Percentiles rank a stretch among this genome's conserved stretches.
Evolutionary conservation across 2,329 filamentous ascomycete genomes (phyloP).

Genomic region (Erysiphe pulchra): DNA sequence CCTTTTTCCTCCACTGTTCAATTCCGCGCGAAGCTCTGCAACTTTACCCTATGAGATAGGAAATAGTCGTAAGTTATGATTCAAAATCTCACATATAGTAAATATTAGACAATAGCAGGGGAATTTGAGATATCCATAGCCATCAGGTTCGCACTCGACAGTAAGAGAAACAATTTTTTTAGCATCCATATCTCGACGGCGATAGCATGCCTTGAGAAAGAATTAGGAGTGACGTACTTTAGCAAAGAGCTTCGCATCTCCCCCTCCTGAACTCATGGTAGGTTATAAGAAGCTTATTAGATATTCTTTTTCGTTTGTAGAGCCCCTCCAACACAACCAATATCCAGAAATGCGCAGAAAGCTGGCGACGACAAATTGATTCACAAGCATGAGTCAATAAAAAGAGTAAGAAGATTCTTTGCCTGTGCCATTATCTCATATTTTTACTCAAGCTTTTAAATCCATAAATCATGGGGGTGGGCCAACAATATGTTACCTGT

Average conservation of each 20-base stretch:
- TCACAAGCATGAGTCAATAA: too few relatives aligned
- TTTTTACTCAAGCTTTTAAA: too few relatives aligned
- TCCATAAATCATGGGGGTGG: too few relatives aligned
- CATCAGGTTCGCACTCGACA: background rate
- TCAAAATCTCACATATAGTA: background rate
- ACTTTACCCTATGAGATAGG: conserved; percentile 71
- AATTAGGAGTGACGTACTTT: conserved; percentile 38
- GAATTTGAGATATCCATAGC: background rate
- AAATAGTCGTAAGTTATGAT: conserved; percentile 10
- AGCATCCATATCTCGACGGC: background rate
- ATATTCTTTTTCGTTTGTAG: background rate
- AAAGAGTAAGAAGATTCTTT: too few relatives aligned
- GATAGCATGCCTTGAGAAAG: background rate
- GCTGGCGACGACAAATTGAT: too few relatives aligned
- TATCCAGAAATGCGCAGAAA: too few relatives aligned
- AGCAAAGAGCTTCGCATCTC: conserved; percentile 98
- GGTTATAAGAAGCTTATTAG: too few relatives aligned
- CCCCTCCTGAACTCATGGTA: conserved; percentile 28
- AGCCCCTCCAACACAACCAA: too few relatives aligned
- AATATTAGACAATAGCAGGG: background rate
- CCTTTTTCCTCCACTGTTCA: conserved; percentile 86
- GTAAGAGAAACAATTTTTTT: background rate
- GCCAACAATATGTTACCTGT: too few relatives aligned
- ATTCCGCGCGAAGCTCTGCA: conserved; percentile 79
- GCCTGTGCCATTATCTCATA: too few relatives aligned